phyloP scores from a whole-genome alignment of 805 yeast genomes.

The Hanseniaspora valbyensis region DNA sequence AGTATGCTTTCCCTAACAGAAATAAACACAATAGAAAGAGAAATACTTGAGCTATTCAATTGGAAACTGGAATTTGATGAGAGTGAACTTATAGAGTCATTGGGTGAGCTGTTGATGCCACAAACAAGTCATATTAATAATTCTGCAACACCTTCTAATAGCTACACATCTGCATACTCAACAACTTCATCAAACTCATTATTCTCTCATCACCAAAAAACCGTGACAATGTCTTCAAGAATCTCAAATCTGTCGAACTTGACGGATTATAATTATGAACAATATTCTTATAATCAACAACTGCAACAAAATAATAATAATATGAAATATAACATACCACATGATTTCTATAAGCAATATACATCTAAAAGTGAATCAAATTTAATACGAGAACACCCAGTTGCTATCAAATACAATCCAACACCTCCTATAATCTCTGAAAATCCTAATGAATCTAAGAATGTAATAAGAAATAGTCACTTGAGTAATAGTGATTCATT shows the following conservation, averaged over 20 bases:
- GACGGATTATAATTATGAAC: neutral
- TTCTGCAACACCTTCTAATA: constrained; percentile 16
- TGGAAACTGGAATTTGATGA: constrained; percentile 73
- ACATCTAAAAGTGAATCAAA: neutral
- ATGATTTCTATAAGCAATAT: constrained; percentile 7
- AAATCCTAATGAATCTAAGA: neutral
- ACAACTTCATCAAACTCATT: constrained; percentile 10
- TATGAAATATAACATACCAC: neutral
- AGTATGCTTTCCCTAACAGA: constrained; percentile 69
- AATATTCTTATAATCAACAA: neutral
- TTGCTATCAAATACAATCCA: constrained; percentile 2
- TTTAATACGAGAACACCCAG: neutral
- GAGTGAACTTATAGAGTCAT: constrained; percentile 55
- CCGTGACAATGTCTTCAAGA: constrained; percentile 3
- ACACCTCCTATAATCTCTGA: constrained; percentile 5
- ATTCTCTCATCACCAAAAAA: constrained; percentile 14
- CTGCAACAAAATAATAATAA: neutral
- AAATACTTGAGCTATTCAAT: constrained; percentile 65
- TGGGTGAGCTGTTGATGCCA: constrained; percentile 65
- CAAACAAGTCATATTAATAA: constrained; percentile 13
- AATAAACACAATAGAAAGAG: constrained; percentile 85
- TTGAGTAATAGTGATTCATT: constrained; percentile 9
- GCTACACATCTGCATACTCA: constrained; percentile 16
- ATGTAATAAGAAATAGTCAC: neutral
- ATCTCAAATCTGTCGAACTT: constrained; percentile 5